A percentile compares a stretch with the other conserved stretches of the same genome.
These are phyloP conservation scores for Aphanomyces cochlioides DNA, from an alignment of 352 stramenopile species.

Conservation along the genomic window DNA sequence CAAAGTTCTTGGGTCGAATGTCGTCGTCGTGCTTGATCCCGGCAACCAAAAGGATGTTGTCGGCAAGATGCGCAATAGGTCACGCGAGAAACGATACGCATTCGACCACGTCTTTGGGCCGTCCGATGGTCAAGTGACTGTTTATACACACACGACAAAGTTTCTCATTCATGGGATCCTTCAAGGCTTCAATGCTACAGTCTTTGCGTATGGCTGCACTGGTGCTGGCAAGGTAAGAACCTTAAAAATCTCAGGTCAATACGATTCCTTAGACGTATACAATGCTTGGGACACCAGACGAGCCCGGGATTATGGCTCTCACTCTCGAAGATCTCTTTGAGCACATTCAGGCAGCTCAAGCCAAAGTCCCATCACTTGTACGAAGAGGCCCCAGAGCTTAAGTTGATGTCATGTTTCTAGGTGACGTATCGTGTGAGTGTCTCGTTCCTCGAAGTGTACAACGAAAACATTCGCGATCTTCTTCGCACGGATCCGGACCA, in stretches of 20 bases:
- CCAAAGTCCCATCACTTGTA: conserved; percentile 27
- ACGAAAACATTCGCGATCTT: conserved; percentile 91
- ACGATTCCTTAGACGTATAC: conserved; percentile 68
- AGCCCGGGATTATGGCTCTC: conserved; percentile 86
- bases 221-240: conserved; percentile 62
- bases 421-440: conserved; percentile 70
- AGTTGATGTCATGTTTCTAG: background rate
- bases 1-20: conserved; percentile 74
- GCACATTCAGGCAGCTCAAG: conserved; percentile 48
- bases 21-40: conserved; percentile 81
- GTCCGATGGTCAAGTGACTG: conserved; percentile 57
- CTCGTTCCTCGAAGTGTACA: conserved; percentile 91
- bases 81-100: conserved; percentile 78
- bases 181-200: conserved; percentile 87
- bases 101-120: conserved; percentile 88
- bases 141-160: conserved; percentile 86
- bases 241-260: background rate
- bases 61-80: conserved; percentile 39
- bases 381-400: conserved; percentile 34
- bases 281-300: conserved; percentile 80
- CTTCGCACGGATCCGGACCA: conserved; percentile 47
- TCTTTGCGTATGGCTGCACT: conserved; percentile 89
- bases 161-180: conserved; percentile 85
- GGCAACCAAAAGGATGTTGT: conserved; percentile 48
- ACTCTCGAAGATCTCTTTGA: conserved; percentile 84